Conservation (phyloP, 2,329 filamentous ascomycete genomes). For the Hypoxylon rubiginosum region DNA sequence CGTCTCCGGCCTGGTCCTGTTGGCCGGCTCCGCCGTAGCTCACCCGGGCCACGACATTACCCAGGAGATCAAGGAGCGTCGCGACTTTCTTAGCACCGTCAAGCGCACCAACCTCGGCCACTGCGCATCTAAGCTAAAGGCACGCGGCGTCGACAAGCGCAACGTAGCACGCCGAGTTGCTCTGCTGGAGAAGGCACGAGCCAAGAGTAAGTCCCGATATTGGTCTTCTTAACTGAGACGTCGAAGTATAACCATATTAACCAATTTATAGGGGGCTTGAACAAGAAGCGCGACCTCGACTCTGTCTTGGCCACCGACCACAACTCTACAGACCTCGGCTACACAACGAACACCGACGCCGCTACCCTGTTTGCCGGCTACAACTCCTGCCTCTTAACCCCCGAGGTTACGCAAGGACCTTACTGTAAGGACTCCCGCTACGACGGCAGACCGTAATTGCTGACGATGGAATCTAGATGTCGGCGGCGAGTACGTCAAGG, state of each 20-base stretch:
- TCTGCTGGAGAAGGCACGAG: slow-evolving; percentile 58
- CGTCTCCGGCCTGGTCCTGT: slow-evolving; percentile 39
- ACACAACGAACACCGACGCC: slow-evolving; percentile 52
- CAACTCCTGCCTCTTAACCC: slow-evolving; percentile 63
- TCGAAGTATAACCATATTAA: slow-evolving; percentile 14
- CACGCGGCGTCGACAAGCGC: slow-evolving; percentile 60
- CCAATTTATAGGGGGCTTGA: slow-evolving; percentile 24
- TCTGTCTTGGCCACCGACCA: slow-evolving; percentile 55
- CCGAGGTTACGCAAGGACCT: slow-evolving; percentile 66
- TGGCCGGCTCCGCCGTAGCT: slow-evolving; percentile 48
- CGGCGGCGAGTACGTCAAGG: slow-evolving; percentile 63
- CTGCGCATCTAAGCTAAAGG: slow-evolving; percentile 61
- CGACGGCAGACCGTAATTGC: not conserved
- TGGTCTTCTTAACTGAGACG: not conserved
- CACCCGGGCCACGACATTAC: slow-evolving; percentile 65
- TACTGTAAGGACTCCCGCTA: slow-evolving; percentile 59
- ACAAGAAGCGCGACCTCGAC: slow-evolving; percentile 52
- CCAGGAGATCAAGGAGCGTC: slow-evolving; percentile 64
- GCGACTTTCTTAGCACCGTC: slow-evolving; percentile 58
- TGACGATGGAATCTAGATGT: slow-evolving; percentile 54
- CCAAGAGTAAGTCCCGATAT: slow-evolving; percentile 50
- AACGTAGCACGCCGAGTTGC: slow-evolving; percentile 61
- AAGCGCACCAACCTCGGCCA: slow-evolving; percentile 60
- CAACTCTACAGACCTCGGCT: slow-evolving; percentile 54
- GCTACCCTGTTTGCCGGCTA: slow-evolving; percentile 58